Evolutionary conservation across 2,329 filamentous ascomycete genomes (phyloP).

Genomic region (Cytospora piceicola): DNA sequence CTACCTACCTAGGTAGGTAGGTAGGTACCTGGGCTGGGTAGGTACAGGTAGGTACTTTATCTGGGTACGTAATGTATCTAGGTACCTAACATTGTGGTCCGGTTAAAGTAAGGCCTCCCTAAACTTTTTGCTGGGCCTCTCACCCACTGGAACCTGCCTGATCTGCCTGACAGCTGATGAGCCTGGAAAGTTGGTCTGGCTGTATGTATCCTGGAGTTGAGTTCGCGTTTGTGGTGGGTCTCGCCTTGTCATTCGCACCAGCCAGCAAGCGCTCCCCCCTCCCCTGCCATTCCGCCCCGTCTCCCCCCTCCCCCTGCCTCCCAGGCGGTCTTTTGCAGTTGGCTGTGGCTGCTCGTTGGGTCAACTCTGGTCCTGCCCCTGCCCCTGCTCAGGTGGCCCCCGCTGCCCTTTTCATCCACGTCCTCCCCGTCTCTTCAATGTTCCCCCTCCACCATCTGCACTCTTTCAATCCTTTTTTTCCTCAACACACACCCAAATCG

Average conservation of each 20-base stretch:
- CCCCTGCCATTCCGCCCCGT: background rate
- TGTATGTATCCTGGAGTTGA: background rate
- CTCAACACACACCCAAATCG: slow-evolving; percentile 16
- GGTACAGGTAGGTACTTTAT: too few species aligned
- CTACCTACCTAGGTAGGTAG: too few species aligned
- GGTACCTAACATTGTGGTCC: background rate
- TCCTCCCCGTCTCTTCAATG: slow-evolving; percentile 20
- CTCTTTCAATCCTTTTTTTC: slow-evolving; percentile 17
- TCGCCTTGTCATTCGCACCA: background rate
- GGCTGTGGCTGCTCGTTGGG: slow-evolving; percentile 19
- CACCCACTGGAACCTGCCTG: background rate
- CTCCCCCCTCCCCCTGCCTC: slow-evolving; percentile 12
- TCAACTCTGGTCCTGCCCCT: background rate
- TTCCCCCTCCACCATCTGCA: slow-evolving; percentile 26
- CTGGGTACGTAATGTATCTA: background rate
- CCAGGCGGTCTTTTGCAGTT: slow-evolving; percentile 9
- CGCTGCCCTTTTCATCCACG: slow-evolving; percentile 28
- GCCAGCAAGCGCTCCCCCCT: background rate
- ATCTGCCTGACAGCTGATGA: background rate
- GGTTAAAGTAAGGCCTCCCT: background rate
- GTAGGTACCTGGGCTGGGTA: too few species aligned
- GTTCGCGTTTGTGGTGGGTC: background rate
- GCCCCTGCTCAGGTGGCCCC: slow-evolving; percentile 9
- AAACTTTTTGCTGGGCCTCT: background rate
- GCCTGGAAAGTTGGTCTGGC: background rate